phyloP scores from a whole-genome alignment of 345 rosid species.

The Tarenaya hassleriana region DNA sequence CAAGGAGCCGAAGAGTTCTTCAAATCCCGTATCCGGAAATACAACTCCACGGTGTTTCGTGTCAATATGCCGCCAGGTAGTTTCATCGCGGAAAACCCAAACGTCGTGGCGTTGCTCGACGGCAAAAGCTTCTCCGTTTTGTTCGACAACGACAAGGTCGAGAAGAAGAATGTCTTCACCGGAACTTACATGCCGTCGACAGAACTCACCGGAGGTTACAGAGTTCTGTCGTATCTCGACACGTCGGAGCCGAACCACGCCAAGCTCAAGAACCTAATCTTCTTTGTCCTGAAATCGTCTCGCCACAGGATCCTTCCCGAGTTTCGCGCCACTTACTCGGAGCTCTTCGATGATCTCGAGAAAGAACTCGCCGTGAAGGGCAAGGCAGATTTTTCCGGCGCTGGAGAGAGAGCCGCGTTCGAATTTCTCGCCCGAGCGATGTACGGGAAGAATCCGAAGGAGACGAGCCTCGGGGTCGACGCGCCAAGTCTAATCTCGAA shows the following conservation, averaged over 20 bases:
- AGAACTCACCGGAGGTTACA: constrained; percentile 65
- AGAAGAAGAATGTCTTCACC: constrained; percentile 57
- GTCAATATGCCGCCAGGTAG: constrained; percentile 89
- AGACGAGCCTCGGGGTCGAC: constrained; percentile 51
- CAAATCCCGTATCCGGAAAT: constrained; percentile 50
- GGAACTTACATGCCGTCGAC: constrained; percentile 68
- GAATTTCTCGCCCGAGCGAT: constrained; percentile 53
- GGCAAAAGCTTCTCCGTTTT: constrained; percentile 70
- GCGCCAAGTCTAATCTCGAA: constrained; percentile 54
- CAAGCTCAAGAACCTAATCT: constrained; percentile 55
- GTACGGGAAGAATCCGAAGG: constrained; percentile 51
- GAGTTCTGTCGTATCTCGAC: constrained; percentile 60
- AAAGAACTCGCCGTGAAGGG: constrained; percentile 50
- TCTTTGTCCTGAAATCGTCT: constrained; percentile 42
- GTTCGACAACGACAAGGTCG: constrained; percentile 56
- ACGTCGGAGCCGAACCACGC: constrained; percentile 59
- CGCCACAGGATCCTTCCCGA: constrained; percentile 52
- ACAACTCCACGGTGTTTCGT: constrained; percentile 64
- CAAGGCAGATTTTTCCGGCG: constrained; percentile 40
- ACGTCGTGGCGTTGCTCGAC: constrained; percentile 68
- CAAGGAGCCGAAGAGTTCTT: constrained; percentile 70
- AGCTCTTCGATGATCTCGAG: constrained; percentile 47
- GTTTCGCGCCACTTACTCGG: constrained; percentile 37
- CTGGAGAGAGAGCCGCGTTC: constrained; percentile 62
- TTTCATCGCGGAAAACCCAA: constrained; percentile 50